A percentile compares a stretch with the other conserved stretches of the same genome.
These are phyloP conservation scores for Malassezia restricta DNA, from an alignment of 1,284 basidiomycete species.

Conservation along the genomic window DNA sequence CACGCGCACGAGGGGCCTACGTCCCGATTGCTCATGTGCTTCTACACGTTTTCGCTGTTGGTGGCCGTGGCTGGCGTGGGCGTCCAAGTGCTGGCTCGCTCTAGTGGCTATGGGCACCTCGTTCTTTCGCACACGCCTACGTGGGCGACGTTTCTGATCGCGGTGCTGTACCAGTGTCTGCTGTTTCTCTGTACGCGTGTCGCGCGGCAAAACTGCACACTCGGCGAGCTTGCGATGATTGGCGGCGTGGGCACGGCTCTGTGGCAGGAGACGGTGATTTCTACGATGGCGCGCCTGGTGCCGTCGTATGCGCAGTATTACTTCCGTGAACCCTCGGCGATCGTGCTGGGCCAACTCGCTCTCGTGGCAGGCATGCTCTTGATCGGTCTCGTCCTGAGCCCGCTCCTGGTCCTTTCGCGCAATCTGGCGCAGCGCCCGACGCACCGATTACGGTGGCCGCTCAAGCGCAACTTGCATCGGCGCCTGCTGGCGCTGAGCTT, in stretches of 20 bases:
- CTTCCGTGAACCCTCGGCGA: constrained; percentile 79
- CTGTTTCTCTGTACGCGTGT: constrained; percentile 78
- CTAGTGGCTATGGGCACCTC: constrained; percentile 28
- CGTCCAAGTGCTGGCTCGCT: constrained; percentile 31
- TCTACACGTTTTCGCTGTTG: constrained; percentile 40
- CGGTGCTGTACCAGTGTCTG: constrained; percentile 62
- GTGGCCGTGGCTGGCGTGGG: constrained; percentile 33
- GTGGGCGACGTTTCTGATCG: constrained; percentile 62
- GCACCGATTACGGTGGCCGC: constrained; percentile 73
- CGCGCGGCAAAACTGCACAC: constrained; percentile 80
- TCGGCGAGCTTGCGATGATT: constrained; percentile 82
- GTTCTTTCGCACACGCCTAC: constrained; percentile 28
- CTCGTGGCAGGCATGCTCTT: constrained; percentile 83
- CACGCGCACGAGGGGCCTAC: background rate
- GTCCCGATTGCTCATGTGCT: constrained; percentile 14
- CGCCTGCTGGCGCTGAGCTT: constrained; percentile 74
- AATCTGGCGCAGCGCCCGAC: constrained; percentile 82
- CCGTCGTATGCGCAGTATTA: constrained; percentile 58
- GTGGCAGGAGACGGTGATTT: constrained; percentile 57
- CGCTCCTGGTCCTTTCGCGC: constrained; percentile 79
- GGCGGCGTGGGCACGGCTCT: constrained; percentile 75
- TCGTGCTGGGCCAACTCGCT: constrained; percentile 82
- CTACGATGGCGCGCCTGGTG: constrained; percentile 19
- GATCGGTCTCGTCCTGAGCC: constrained; percentile 83
- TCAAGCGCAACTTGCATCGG: constrained; percentile 72